Conservation (phyloP, 257 asterid genomes). For the Plantago elongata region DNA sequence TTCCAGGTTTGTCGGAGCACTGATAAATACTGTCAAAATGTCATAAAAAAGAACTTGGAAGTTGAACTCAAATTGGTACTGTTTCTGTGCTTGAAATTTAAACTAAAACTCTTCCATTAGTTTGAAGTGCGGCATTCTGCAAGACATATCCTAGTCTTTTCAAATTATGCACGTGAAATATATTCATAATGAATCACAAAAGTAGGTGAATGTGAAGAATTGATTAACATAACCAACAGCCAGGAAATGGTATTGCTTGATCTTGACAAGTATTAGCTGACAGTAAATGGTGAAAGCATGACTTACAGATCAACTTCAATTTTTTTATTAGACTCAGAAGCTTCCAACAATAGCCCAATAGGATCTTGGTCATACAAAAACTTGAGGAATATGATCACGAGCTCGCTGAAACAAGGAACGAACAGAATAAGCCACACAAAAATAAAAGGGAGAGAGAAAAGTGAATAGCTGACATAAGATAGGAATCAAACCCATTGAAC, state of each 20-base stretch:
- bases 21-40: too few species aligned
- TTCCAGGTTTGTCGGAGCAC: too few species aligned
- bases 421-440: constrained; percentile 18
- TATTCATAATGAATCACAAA: constrained; percentile 11
- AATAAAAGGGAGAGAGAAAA: constrained; percentile 15
- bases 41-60: too few species aligned
- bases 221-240: constrained; percentile 15
- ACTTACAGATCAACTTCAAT: constrained; percentile 78
- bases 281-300: constrained; percentile 19
- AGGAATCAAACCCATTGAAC: constrained; percentile 73
- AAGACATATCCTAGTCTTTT: background rate
- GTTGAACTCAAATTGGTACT: too few species aligned
- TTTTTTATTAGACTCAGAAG: constrained; percentile 36
- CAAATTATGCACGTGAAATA: background rate
- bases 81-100: too few species aligned
- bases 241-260: background rate
- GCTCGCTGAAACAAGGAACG: constrained; percentile 63
- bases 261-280: constrained; percentile 15
- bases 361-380: constrained; percentile 95
- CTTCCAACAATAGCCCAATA: constrained; percentile 68
- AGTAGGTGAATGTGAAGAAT: constrained; percentile 12
- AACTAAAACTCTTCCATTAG: too few species aligned
- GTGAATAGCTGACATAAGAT: constrained; percentile 18
- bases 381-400: constrained; percentile 76
- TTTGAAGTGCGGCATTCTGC: background rate